A percentile compares a stretch with the other conserved stretches of the same genome.
These are phyloP conservation scores for Diaporthe citrichinensis DNA, from an alignment of 2,329 filamentous ascomycete genomes.

Conservation along the genomic window DNA sequence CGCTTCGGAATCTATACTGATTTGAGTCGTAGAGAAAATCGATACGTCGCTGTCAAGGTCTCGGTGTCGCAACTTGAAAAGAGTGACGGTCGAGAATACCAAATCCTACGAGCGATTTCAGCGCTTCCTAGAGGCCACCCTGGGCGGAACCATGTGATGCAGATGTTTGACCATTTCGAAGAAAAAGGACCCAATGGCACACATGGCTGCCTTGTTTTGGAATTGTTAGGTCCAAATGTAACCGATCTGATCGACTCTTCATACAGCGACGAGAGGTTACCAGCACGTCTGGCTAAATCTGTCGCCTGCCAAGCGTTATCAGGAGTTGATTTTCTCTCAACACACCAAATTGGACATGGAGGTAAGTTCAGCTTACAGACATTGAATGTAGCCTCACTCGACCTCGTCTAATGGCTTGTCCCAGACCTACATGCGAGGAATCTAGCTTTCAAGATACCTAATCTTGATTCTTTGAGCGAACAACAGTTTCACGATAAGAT, in stretches of 20 bases:
- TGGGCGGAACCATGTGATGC: not conserved
- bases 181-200: not conserved
- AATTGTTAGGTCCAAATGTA: not conserved
- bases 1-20: not conserved
- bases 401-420: not conserved
- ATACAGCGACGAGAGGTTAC: not conserved
- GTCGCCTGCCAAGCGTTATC: not conserved
- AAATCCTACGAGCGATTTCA: not conserved
- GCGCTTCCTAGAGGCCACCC: not conserved
- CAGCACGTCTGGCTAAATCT: not conserved
- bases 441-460: slow-evolving; percentile 14
- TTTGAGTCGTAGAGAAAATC: not conserved
- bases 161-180: not conserved
- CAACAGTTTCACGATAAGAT: not conserved
- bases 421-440: not conserved
- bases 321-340: not conserved
- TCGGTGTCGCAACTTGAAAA: not conserved
- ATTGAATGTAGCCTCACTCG: not conserved
- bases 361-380: not conserved
- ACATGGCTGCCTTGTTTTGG: slow-evolving; percentile 6
- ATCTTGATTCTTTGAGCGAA: not conserved
- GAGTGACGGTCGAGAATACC: not conserved
- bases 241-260: not conserved
- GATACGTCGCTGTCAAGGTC: not conserved
- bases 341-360: slow-evolving; percentile 6